These are phyloP conservation scores for Alternaria postmessia DNA, from an alignment of 2,329 filamentous ascomycete species.

Conservation along the genomic window DNA sequence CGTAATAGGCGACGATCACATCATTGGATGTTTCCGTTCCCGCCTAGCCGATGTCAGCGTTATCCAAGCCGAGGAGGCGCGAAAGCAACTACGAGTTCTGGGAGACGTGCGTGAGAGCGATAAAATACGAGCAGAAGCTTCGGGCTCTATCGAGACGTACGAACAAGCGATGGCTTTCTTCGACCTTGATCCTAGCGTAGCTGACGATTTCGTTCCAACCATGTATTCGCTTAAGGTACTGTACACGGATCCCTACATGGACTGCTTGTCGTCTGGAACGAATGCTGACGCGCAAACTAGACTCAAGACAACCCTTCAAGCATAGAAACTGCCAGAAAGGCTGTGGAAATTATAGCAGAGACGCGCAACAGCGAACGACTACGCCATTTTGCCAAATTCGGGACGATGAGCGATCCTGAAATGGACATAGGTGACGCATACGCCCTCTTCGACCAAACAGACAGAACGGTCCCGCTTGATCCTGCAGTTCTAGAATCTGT, in stretches of 20 bases:
- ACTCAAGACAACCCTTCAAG: conserved; percentile 60
- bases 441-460: conserved; percentile 54
- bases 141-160: conserved; percentile 67
- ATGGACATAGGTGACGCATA: conserved; percentile 61
- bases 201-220: conserved; percentile 66
- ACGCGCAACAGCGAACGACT: conserved; percentile 64
- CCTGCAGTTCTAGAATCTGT: conserved; percentile 49
- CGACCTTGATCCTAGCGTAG: conserved; percentile 56
- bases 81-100: conserved; percentile 66
- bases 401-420: conserved; percentile 57
- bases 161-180: conserved; percentile 71
- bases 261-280: neutral
- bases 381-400: conserved; percentile 62
- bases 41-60: conserved; percentile 64
- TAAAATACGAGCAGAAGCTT: conserved; percentile 65
- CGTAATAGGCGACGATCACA: conserved; percentile 63
- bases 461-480: conserved; percentile 61
- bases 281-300: conserved; percentile 43
- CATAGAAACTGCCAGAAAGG: conserved; percentile 61
- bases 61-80: conserved; percentile 63
- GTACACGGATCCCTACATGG: neutral
- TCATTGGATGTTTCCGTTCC: conserved; percentile 69
- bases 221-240: conserved; percentile 65
- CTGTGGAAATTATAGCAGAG: conserved; percentile 67
- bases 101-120: conserved; percentile 66